A percentile compares a stretch with the other conserved stretches of the same genome.
phyloP scores from a whole-genome alignment of 345 rosid genomes.

The Citrus trifoliata region DNA sequence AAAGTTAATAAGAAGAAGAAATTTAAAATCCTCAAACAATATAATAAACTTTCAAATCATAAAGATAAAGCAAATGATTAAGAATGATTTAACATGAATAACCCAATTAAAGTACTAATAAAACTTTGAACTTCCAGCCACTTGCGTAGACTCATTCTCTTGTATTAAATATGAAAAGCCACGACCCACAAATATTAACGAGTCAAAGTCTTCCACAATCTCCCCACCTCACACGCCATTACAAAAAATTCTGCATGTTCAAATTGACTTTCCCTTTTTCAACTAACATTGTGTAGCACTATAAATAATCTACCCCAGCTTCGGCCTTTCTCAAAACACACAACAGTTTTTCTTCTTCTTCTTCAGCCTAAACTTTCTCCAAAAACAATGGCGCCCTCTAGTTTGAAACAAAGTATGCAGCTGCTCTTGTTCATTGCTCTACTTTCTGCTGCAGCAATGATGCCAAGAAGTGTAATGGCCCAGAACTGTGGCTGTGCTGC shows the following conservation, averaged over 20 bases:
- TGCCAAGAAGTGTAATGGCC: background rate
- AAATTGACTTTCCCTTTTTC: background rate
- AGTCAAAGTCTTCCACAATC: slow-evolving; percentile 1
- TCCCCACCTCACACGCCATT: background rate
- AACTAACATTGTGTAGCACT: background rate
- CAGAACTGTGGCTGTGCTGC: slow-evolving; percentile 33
- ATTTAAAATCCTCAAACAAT: background rate
- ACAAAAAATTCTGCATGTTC: background rate
- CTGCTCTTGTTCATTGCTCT: background rate
- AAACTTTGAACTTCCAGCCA: background rate
- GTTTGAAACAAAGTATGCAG: background rate
- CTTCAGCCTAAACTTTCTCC: background rate
- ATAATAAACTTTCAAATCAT: too few relatives aligned
- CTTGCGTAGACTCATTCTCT: background rate
- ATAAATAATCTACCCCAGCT: background rate
- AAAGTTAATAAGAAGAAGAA: too few relatives aligned
- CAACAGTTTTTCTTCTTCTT: background rate
- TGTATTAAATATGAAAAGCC: background rate
- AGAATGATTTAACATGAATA: too few relatives aligned
- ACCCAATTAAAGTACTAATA: too few relatives aligned
- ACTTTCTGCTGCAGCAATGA: background rate
- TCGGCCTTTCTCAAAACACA: background rate
- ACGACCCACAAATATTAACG: background rate
- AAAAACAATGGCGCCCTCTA: background rate
- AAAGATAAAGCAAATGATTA: too few relatives aligned